These are phyloP conservation scores for Avicennia marina DNA, from an alignment of 257 asterid species.

Conservation along the genomic window DNA sequence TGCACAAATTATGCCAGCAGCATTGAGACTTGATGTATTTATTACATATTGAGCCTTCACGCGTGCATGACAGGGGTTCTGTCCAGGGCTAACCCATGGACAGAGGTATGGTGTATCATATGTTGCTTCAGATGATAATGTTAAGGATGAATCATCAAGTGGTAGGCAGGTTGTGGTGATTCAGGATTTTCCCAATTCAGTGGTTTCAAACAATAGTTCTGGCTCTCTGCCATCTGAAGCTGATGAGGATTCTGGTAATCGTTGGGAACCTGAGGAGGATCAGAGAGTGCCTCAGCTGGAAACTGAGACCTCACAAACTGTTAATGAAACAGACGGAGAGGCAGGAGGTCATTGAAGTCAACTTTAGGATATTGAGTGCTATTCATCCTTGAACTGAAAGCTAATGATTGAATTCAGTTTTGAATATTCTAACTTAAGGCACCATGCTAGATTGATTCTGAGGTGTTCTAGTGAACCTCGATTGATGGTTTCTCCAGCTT, in stretches of 20 bases:
- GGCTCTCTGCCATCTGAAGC: slow-evolving; percentile 24
- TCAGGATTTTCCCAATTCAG: slow-evolving; percentile 30
- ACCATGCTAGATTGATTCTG: not conserved
- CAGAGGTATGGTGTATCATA: slow-evolving; percentile 83
- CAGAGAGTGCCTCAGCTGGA: slow-evolving; percentile 20
- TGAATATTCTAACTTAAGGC: slow-evolving; percentile 18
- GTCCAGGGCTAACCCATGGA: slow-evolving; percentile 78
- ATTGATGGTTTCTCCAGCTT: not conserved
- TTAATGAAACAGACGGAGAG: slow-evolving; percentile 18
- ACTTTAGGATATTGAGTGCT: slow-evolving; percentile 1
- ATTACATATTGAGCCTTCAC: slow-evolving; percentile 8
- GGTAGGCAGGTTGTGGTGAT: slow-evolving; percentile 26
- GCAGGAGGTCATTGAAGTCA: slow-evolving; percentile 12
- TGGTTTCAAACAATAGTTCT: slow-evolving; percentile 31
- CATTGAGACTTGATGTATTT: not conserved
- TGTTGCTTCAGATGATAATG: slow-evolving; percentile 31
- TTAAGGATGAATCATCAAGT: slow-evolving; percentile 37
- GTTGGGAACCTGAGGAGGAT: slow-evolving; percentile 19
- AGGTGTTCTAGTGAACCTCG: slow-evolving; percentile 3
- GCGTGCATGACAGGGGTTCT: slow-evolving; percentile 62
- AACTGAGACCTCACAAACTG: slow-evolving; percentile 17
- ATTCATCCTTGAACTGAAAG: slow-evolving; percentile 6
- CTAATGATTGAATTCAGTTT: slow-evolving; percentile 4
- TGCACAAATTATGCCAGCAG: not conserved
- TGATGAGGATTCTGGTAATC: slow-evolving; percentile 27